Conservation (phyloP, 306 rosid species). For the Herpetospermum pedunculosum region DNA sequence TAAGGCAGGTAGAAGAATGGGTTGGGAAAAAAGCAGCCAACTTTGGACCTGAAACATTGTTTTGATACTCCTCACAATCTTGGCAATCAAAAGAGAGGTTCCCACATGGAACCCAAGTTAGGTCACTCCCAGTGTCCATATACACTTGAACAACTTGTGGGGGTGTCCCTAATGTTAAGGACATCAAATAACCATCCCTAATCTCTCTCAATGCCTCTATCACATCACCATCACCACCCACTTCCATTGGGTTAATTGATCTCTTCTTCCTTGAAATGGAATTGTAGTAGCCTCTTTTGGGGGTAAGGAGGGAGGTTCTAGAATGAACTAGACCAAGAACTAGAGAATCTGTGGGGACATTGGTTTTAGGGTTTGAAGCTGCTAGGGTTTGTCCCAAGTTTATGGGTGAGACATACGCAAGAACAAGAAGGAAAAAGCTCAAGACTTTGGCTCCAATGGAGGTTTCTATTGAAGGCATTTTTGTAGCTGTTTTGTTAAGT, state of each 20-base stretch:
- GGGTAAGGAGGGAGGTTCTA: slow-evolving; percentile 19
- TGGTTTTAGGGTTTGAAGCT: not conserved
- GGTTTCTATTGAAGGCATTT: not conserved
- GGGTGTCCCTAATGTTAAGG: slow-evolving; percentile 37
- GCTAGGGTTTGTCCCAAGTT: slow-evolving; percentile 14
- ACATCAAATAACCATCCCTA: slow-evolving; percentile 38
- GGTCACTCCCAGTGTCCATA: slow-evolving; percentile 53
- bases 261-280: slow-evolving; percentile 7
- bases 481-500: not conserved
- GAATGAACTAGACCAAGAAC: slow-evolving; percentile 29
- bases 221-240: slow-evolving; percentile 10
- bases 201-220: slow-evolving; percentile 33
- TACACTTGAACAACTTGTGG: slow-evolving; percentile 38
- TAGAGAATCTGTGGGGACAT: slow-evolving; percentile 5
- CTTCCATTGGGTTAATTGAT: slow-evolving; percentile 8
- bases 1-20: slow-evolving; percentile 27
- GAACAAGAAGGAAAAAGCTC: slow-evolving; percentile 9
- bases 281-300: not conserved
- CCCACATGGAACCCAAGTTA: slow-evolving; percentile 53
- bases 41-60: slow-evolving; percentile 8
- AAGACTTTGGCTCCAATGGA: not conserved
- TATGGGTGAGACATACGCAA: slow-evolving; percentile 3
- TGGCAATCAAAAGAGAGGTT: slow-evolving; percentile 33
- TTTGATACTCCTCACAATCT: slow-evolving; percentile 28
- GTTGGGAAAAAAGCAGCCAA: slow-evolving; percentile 25